Conservation (phyloP, 768 basidiomycete genomes). For the Fibroporia radiculosa region DNA sequence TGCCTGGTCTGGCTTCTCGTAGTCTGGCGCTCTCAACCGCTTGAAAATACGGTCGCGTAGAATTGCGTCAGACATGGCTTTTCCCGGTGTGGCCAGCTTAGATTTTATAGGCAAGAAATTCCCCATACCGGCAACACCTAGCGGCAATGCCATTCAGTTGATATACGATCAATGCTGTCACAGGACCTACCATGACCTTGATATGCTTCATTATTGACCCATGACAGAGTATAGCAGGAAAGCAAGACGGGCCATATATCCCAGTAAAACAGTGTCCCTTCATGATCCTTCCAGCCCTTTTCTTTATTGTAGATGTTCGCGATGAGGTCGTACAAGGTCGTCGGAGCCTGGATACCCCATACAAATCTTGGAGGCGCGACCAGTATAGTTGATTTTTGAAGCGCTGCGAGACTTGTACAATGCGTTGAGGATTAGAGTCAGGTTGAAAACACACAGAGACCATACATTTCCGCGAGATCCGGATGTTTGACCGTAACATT, state of each 20-base stretch:
- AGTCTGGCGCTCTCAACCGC: conserved; percentile 9
- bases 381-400: conserved; percentile 18
- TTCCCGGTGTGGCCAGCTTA: conserved; percentile 3
- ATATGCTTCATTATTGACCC: conserved; percentile 23
- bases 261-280: conserved; percentile 18
- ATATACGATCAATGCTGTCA: background rate
- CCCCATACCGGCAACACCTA: conserved; percentile 10
- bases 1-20: conserved; percentile 7
- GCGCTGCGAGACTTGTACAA: background rate
- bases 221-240: conserved; percentile 19
- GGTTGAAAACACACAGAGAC: background rate
- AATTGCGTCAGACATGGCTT: background rate
- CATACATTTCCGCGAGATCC: background rate
- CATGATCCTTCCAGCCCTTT: conserved; percentile 9
- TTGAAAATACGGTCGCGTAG: conserved; percentile 12
- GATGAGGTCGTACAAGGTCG: conserved; percentile 25
- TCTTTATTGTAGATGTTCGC: conserved; percentile 22
- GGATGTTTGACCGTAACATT: conserved; percentile 15
- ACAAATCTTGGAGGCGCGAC: conserved; percentile 25
- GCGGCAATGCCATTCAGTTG: background rate
- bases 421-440: background rate
- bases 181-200: conserved; percentile 24
- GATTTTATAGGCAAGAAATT: conserved; percentile 13
- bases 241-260: conserved; percentile 26
- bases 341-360: conserved; percentile 22